Base-by-base conservation (phyloP, 768 basidiomycete species). In the Hygrocybe punicea region DNA sequence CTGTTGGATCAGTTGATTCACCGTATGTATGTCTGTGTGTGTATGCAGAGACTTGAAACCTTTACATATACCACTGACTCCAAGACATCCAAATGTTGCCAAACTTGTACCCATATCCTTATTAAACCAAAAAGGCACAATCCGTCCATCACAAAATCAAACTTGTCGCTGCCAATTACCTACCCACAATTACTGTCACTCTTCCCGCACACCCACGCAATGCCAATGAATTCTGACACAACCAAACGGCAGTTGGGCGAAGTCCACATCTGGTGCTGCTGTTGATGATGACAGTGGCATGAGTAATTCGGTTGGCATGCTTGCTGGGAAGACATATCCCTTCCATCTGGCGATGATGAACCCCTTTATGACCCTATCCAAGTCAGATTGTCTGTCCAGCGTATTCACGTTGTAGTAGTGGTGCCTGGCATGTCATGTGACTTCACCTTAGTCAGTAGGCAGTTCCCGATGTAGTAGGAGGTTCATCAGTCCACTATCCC, bases 141-240 rank as follows among this genome's bases (percentile, higher is more conserved):
- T 93, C 91, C 16, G 88, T 91, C 36, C 84, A 92, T 16, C 98
- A 87, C 80, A 98, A 98, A 74, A 98, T 99, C 73, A 98, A 98
- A 71, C 85, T 98, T 50, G 91, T 96, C 56, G 97, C 96, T 0
- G 84, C 91, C 29, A 96, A 90, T 69, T 98, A 98, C 72, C 78
- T 99, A 16, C 97, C 97, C 1, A 83, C 87, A 2, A 89, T 98
- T 33, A 81, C 84, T 6, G 82, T 93, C 34, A 71, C 80, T 36
- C 77, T 91, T n/a, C 35, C 88, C 89, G 19, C 85, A 83, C 58
- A 73, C 75, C 8, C 77, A 77, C 62, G 71, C 76, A 60, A 60
- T 70, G 50, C 71, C 73, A 44, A n/a, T n/a, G n/a, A n/a, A n/a
- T n/a, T 62, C 74, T 17, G 81, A 84, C 52, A 66, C 68, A 36